Percentiles rank a stretch among this genome's conserved stretches.
Evolutionary conservation across 768 basidiomycete genomes (phyloP).

Genomic region (Roridomyces roridus): DNA sequence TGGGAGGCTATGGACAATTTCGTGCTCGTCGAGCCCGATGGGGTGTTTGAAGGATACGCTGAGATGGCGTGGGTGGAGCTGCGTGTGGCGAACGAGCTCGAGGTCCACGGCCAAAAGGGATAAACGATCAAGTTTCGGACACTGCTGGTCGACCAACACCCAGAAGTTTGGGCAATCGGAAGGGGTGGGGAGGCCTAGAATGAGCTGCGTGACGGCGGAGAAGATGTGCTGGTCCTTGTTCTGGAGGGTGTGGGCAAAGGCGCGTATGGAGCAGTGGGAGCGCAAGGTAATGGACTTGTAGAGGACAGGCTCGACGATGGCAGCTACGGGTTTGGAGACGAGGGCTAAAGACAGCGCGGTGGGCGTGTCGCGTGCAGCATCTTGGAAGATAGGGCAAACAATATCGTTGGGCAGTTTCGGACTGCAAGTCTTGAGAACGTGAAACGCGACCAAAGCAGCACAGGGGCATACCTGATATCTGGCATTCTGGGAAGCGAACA

Average conservation of each 20-base stretch:
- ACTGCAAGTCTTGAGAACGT: too few species aligned
- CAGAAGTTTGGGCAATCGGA: slow-evolving; percentile 4
- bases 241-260: not conserved
- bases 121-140: not conserved
- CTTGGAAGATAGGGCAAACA: not conserved
- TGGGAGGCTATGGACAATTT: too few species aligned
- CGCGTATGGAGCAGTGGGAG: not conserved
- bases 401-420: slow-evolving; percentile 9
- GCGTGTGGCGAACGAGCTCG: not conserved
- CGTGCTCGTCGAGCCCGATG: too few species aligned
- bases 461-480: too few species aligned
- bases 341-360: not conserved
- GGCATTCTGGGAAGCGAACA: too few species aligned
- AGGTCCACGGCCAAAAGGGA: not conserved
- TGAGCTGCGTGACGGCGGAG: not conserved
- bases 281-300: not conserved
- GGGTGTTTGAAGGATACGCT: not conserved
- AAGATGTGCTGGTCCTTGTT: slow-evolving; percentile 1
- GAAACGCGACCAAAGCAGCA: too few species aligned
- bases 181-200: not conserved
- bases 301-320: not conserved
- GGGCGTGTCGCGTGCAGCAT: not conserved
- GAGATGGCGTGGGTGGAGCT: not conserved
- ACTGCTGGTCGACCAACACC: slow-evolving; percentile 1
- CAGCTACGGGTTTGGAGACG: slow-evolving; percentile 2